These are phyloP conservation scores for Turnera subulata DNA, from an alignment of 345 rosid genomes.

Conservation along the genomic window DNA sequence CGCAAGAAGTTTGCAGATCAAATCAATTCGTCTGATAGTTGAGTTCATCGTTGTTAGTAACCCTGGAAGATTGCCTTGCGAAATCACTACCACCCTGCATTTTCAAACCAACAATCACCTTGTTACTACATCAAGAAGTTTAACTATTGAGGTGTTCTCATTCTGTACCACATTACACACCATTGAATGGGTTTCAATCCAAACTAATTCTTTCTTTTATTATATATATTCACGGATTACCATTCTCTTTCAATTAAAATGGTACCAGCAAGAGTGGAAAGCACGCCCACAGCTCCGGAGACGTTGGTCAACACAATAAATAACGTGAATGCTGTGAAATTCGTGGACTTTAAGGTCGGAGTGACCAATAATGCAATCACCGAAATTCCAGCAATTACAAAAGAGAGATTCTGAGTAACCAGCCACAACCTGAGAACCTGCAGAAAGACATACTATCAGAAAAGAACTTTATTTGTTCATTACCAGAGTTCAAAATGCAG, in stretches of 20 bases:
- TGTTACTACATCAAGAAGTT: neutral
- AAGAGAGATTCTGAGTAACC: conserved; percentile 65
- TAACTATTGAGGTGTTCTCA: too few relatives aligned
- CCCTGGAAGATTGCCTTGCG: conserved; percentile 54
- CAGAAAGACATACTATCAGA: neutral
- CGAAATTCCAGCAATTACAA: conserved; percentile 63
- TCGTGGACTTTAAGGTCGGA: conserved; percentile 41
- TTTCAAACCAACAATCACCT: conserved; percentile 6
- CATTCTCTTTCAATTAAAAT: conserved; percentile 88
- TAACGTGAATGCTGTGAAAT: conserved; percentile 36
- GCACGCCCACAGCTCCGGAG: conserved; percentile 76
- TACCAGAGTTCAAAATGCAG: too few relatives aligned
- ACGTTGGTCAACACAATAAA: conserved; percentile 50
- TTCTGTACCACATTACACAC: too few relatives aligned
- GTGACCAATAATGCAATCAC: conserved; percentile 46
- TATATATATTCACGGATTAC: conserved; percentile 25
- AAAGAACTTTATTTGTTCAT: too few relatives aligned
- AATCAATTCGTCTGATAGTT: conserved; percentile 66
- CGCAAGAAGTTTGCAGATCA: conserved; percentile 72
- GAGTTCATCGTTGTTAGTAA: conserved; percentile 67
- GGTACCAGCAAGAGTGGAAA: conserved; percentile 86
- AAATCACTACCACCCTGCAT: conserved; percentile 79
- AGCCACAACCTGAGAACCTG: conserved; percentile 83
- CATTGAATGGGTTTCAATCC: too few relatives aligned
- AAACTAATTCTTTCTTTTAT: too few relatives aligned